Conservation (phyloP, 225 moss, liverwort and hornwort species). For the Sphagnum contortum region DNA sequence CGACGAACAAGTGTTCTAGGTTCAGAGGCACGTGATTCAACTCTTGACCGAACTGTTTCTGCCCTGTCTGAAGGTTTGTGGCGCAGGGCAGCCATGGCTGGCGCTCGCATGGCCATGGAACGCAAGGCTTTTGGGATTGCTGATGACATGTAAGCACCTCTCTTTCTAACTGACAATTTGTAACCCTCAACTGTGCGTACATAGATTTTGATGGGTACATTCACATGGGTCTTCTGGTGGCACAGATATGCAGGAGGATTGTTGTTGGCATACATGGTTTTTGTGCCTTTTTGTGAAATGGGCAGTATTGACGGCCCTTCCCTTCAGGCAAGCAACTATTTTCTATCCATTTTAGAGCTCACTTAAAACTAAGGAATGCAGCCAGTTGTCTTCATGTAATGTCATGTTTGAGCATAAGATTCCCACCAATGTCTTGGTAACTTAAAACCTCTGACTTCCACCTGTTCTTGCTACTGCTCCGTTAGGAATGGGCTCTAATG, state of each 20-base stretch:
- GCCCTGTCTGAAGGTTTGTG: slow-evolving; percentile 73
- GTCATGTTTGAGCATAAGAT: too few relatives aligned
- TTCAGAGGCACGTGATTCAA: slow-evolving; percentile 57
- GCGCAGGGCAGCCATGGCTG: slow-evolving; percentile 72
- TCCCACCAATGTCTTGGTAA: too few relatives aligned
- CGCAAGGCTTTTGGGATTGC: slow-evolving; percentile 71
- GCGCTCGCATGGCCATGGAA: slow-evolving; percentile 64
- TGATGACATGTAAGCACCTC: slow-evolving; percentile 61
- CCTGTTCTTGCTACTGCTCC: too few relatives aligned
- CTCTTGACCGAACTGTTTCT: slow-evolving; percentile 57
- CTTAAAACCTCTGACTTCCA: too few relatives aligned
- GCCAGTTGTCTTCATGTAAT: too few relatives aligned
- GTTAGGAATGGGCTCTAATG: too few relatives aligned
- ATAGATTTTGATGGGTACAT: too few relatives aligned
- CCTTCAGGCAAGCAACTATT: slow-evolving; percentile 47
- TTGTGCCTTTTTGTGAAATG: slow-evolving; percentile 65
- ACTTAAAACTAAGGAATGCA: too few relatives aligned
- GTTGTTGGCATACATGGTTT: slow-evolving; percentile 83
- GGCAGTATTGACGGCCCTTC: slow-evolving; percentile 93
- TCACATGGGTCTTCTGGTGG: slow-evolving; percentile 75
- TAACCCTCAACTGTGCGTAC: background rate
- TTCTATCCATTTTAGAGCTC: too few relatives aligned
- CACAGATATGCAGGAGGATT: slow-evolving; percentile 87
- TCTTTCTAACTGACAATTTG: background rate
- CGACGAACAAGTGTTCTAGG: slow-evolving; percentile 43